Evolutionary conservation across 176 grass and related monocot genomes (phyloP), one percentile per base, ranked within the genome.

Genomic region (Puccinellia tenuiflora): DNA sequence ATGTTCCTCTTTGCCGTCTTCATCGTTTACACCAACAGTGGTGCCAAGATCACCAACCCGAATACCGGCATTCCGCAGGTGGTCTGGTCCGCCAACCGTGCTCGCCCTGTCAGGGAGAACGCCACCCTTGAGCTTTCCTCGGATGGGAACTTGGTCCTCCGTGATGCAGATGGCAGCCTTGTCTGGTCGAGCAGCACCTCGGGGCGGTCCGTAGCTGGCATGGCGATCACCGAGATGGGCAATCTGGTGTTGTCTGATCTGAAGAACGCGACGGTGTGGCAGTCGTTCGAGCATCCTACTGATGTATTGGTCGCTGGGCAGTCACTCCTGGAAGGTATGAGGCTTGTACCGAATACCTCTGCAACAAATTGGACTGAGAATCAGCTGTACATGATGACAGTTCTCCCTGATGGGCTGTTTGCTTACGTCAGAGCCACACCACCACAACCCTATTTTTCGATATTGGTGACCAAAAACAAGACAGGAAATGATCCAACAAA

Each of bases 281-380:
- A 91, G 68, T 91, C 90, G 7, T 88, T 88, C 53, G 78, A 74
- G 2, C 86, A 91, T 17, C 90, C 82, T 4, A 91, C 90, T 11
- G 54, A 91, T 68, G 40, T 46, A 5, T 29, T 92, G 24, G 8
- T 92, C 50, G 31, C 73, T 26, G 86, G 81, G 21, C 86, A 92
- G 39, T 73, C 61, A 59, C 26, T 88, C 7, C 25, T 42, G 46
- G 70, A 73, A 73, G 73, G 82, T 24, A 29, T 48, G 67, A 47
- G 20, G 22, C 85, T 91, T 11, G 68, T 77, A 34, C 69, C 81
- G 3, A 88, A 71, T 68, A 75, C 33, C 0, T 68, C 85, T 31
- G 1, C 67, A 16, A 81, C 81, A 81, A 91, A 91, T 29, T 86
- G 15, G 78, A 86, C 65, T 0, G 53, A 83, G 33, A 73, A 68